phyloP scores from a whole-genome alignment of 2,329 filamentous ascomycete species.

The Plenodomus lindquistii region DNA sequence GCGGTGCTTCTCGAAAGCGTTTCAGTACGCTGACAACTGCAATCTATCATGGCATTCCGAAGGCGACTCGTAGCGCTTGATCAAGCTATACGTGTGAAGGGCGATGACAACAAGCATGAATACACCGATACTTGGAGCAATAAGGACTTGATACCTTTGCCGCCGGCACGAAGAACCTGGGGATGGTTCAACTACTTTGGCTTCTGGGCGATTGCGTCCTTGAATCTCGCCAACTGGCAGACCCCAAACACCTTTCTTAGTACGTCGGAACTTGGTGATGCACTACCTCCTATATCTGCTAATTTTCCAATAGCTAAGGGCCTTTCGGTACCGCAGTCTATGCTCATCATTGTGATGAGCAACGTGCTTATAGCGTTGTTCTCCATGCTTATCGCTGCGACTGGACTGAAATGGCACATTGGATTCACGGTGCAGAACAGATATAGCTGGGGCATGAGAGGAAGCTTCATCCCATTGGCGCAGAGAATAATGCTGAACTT shows the following conservation, averaged over 20 bases:
- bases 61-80: constrained; percentile 28
- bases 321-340: constrained; percentile 53
- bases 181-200: constrained; percentile 51
- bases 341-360: constrained; percentile 53
- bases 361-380: constrained; percentile 50
- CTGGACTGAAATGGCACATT: constrained; percentile 56
- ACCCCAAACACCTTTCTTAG: constrained; percentile 53
- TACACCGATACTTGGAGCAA: constrained; percentile 51
- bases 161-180: constrained; percentile 46
- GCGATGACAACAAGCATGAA: constrained; percentile 49
- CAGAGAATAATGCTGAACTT: constrained; percentile 56
- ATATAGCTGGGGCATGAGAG: constrained; percentile 55
- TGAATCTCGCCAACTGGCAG: constrained; percentile 53
- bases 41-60: constrained; percentile 9
- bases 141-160: constrained; percentile 45
- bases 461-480: constrained; percentile 53
- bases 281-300: too few relatives aligned
- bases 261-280: constrained; percentile 16
- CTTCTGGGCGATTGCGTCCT: constrained; percentile 45
- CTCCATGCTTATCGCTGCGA: constrained; percentile 52
- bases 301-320: constrained; percentile 43
- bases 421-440: constrained; percentile 56
- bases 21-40: background rate
- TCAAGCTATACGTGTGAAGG: constrained; percentile 43
- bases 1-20: background rate